A percentile compares a stretch with the other conserved stretches of the same genome.
Evolutionary conservation across 768 basidiomycete species (phyloP).

Genomic region (Amanita jacksonii): DNA sequence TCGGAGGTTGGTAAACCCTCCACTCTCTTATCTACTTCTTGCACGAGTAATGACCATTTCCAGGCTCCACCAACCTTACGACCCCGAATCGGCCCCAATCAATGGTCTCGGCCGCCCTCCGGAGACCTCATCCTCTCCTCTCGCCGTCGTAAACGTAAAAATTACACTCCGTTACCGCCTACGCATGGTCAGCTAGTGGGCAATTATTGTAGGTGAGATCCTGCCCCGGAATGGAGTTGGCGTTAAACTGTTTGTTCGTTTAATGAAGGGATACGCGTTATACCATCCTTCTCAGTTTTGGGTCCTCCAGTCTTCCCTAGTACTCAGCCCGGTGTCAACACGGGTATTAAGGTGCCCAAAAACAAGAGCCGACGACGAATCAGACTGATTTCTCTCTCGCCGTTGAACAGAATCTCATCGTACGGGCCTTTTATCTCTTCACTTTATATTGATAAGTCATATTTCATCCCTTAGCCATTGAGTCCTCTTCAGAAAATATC

Average conservation of each 20-base stretch:
- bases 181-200: slow-evolving; percentile 11
- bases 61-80: slow-evolving; percentile 18
- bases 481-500: slow-evolving; percentile 22
- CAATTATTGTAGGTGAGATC: slow-evolving; percentile 6
- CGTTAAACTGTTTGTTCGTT: neutral
- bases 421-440: slow-evolving; percentile 8
- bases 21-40: neutral
- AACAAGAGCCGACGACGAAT: slow-evolving; percentile 26
- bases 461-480: neutral
- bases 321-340: slow-evolving; percentile 16
- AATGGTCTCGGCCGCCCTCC: slow-evolving; percentile 30
- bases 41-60: neutral
- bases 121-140: slow-evolving; percentile 14
- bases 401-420: neutral
- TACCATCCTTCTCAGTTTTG: slow-evolving; percentile 28
- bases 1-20: slow-evolving; percentile 35
- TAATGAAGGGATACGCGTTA: slow-evolving; percentile 20
- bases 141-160: slow-evolving; percentile 26
- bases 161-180: slow-evolving; percentile 23
- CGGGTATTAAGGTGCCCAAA: slow-evolving; percentile 21
- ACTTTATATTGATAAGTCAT: slow-evolving; percentile 4
- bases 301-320: slow-evolving; percentile 23
- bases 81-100: slow-evolving; percentile 24
- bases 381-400: slow-evolving; percentile 12
- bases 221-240: neutral